Base-by-base conservation (phyloP, 2,329 filamentous ascomycete genomes). In the Capronia americana region DNA sequence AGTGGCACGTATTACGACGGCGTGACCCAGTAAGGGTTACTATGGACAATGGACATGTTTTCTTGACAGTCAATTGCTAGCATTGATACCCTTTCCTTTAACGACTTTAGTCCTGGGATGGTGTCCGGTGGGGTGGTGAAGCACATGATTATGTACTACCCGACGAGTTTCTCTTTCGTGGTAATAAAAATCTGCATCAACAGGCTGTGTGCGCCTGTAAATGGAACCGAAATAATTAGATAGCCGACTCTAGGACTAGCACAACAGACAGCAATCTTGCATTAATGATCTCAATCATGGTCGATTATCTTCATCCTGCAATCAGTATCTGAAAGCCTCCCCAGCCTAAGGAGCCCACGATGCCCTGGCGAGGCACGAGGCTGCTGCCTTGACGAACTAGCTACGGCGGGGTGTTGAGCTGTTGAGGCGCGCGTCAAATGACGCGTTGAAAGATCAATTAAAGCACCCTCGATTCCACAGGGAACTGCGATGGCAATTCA, bases 1-100 rank as follows among this genome's bases (percentile, higher is more conserved):
- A 67, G 38, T 53, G 64, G 62, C 41, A 66, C 67, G 32, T 71
- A 62, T 44, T 69, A 72, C 23, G 70, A 73, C 26, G 68, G 68
- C 32, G 64, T 68, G 6, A 69, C 71, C 54, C 51, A 68, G 3
- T 66, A 61, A 34, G 41, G 41, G 50, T 32, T 10, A 10, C 6
- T 14, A 20, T 8, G 28, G 14, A 34, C 23, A 12, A 48, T 7
- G 17, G 3, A 56, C 17, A 7, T 62, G 24, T 62, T 62, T 56
- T 30, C 53, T 55, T 46, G 51, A n/a, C 46, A 34, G 34, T 54
- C 28, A 28, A 28, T 23, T 53, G 23, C 7, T 58, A 58, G 60
- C 44, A 57, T 68, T 56, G 66, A 68, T 68, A 68, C 66, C 66
- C 64, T 66, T 51, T 34, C 55, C 32, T 54, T 44, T 24, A 24